Base-by-base conservation (phyloP, 345 rosid genomes). In the Rhizophora mangle region DNA sequence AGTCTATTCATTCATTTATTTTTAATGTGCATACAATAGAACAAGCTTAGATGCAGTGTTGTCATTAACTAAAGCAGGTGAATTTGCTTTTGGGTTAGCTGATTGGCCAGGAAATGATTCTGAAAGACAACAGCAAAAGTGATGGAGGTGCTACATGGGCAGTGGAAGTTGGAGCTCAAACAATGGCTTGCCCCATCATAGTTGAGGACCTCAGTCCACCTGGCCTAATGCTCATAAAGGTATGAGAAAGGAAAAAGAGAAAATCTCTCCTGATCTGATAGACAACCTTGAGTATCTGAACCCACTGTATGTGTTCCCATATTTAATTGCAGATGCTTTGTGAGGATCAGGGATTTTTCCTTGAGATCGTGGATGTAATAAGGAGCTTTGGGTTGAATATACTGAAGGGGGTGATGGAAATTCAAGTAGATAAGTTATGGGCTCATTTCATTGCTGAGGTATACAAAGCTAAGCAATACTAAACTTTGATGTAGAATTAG, bases 181-280 rank as follows among this genome's bases (percentile, higher is more conserved):
- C 82, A 43, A 76, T 83, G 78, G 83, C 74, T 43, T 90, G 96
- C 73, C 99, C 99, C 16, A 82, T 95, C 67, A 78, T 88, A 39
- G 96, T 95, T 24, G 91, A 95, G 83, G 98, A 95, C 29, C 78
- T 95, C 64, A 82, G 69, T 51, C 68, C 78, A 8, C 85, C 89
- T 5, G 97, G 94, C 55, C 86, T 87, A 74, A 92, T 95, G 93
- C 92, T 86, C 74, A 86, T 95, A 64, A 96, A 95, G 96, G 96
- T 90, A 74, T 1, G 60, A 7, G 47, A 74, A 18, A 31, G 63
- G 60, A 34, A 55, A 68, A n/a, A 36, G 61, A 64, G 32, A 36
- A 39, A 29, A 55, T 46, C 18, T n/a, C 11, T 56, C 34, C 26
- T 60, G 47, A 24, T 53, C 24, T 51, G 22, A 11, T 24, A 26